Base-by-base conservation (phyloP, 495 filamentous ascomycete species). In the Aspergillus sclerotiicarbonarius region DNA sequence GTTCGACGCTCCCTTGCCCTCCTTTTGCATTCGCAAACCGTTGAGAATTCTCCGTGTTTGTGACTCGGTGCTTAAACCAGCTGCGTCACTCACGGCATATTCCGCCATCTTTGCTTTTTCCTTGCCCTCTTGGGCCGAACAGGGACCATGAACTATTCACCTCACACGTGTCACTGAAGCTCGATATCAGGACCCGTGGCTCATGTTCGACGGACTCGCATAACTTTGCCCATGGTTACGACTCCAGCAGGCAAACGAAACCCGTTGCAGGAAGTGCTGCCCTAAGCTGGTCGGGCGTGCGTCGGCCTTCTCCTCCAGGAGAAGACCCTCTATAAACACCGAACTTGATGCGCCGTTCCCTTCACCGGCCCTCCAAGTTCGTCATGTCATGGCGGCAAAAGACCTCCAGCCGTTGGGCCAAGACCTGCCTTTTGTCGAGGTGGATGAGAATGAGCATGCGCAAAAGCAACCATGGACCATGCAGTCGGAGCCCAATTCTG, bases 321-420 rank as follows among this genome's bases (percentile, higher is more conserved):
- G 43, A 45, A 48, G 29, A 25, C 13, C 33, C 33, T 35, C 33
- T 13, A 41, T 41, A 41, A 41, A n/a, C 37, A 41, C 8, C 37
- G 13, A 41, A 2, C 33, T 41, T 41, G 37, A 20, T 55, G 50
- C 35, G 49, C 54, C 43, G 19, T 59, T 43, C 20, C 43, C 19
- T 53, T 30, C 49, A 29, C 33, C 29, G 15, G 12, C 18, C 4
- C 8, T 50, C 54, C 37, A 33, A 46, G 41, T 60, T 25, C 65
- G 65, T 63, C 68, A 71, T 73, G 70, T 66, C 62, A 73, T 71
- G 70, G 68, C 67, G 43, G 66, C 61, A 56, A 67, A 47, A 65
- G 43, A 51, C 45, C 51, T 62, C 16, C 59, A 65, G 59, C 53
- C 62, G 54, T 33, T 47, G 39, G 55, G 63, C 30, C 54, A 59